Evolutionary conservation across 1,284 basidiomycete genomes (phyloP), one percentile per base, ranked within the genome.

Genomic region (Exobasidium cylindrosporum): DNA sequence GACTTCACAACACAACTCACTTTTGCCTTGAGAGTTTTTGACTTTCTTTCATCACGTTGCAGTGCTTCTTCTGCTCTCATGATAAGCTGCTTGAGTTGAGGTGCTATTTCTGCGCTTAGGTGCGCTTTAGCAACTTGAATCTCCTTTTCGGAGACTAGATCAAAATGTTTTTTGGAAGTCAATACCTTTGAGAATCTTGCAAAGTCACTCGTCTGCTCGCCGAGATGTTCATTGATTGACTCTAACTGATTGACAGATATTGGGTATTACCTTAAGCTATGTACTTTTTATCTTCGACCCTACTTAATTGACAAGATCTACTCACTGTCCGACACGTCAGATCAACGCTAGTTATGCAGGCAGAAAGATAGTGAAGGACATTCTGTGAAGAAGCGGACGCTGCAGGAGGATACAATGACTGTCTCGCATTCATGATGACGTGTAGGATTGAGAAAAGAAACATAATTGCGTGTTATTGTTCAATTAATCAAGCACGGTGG

Each of bases 51-150:
- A 11, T 54, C 58, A 24, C 40, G 49, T 40, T 60, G 49, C 23
- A 63, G 28, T 4, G 62, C 62, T 17, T 60, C 44, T 47, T 63
- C 62, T 28, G 58, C 58, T 35, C 44, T 35, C 14, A 45, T 29
- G 32, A 63, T 63, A 46, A 63, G 62, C 28, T 63, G 47, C n/a
- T 57, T 50, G n/a, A 63, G 57, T 40, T 63, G 62, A 13, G 62
- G 62, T 31, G 35, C 49, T 23, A 63, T 63, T 44, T 63, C 62
- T 5, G 50, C 62, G 31, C 47, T 58, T 13, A 63, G 50, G 31
- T 63, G 58, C 23, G 57, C 58, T 32, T 46, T 44, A 6, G 62
- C 62, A 26, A 21, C 28, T 31, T 54, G 13, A 28, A 63, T 60
- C 26, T 63, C 62, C 17, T 21, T n/a, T 31, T 63, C 62, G 7